These are phyloP conservation scores for Magnolia kwangsiensis DNA, from an alignment of 164 flowering plant species.

Conservation along the genomic window DNA sequence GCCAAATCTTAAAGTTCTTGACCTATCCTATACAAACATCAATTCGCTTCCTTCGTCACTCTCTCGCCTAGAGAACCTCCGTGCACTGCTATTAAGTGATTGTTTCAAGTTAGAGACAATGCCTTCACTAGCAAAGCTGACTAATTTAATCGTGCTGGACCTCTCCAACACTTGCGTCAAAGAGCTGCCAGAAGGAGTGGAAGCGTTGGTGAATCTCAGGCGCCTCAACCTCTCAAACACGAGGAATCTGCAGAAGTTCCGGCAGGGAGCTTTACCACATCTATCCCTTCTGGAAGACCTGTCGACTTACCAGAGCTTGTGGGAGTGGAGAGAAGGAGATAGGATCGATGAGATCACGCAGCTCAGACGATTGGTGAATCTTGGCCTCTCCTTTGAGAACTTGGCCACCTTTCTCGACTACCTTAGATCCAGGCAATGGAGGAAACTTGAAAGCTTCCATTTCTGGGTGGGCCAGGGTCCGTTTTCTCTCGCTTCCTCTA, in stretches of 20 bases:
- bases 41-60: background rate
- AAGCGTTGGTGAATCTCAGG: conserved; percentile 1
- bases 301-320: background rate
- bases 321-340: background rate
- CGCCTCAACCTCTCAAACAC: background rate
- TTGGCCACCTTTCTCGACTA: background rate
- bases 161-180: background rate
- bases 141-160: background rate
- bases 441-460: background rate
- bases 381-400: background rate
- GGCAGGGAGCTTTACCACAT: background rate
- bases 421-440: background rate
- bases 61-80: conserved; percentile 2
- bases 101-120: background rate
- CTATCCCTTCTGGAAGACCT: background rate
- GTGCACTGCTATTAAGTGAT: background rate
- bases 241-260: background rate
- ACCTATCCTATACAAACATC: background rate
- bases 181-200: background rate
- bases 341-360: background rate
- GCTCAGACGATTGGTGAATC: background rate
- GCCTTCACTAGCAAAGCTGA: background rate
- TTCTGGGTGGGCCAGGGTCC: background rate
- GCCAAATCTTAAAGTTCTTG: background rate
- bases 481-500: background rate